These are phyloP conservation scores for Chaetomium sp. DNA, from an alignment of 2,329 filamentous ascomycete genomes.

Conservation along the genomic window DNA sequence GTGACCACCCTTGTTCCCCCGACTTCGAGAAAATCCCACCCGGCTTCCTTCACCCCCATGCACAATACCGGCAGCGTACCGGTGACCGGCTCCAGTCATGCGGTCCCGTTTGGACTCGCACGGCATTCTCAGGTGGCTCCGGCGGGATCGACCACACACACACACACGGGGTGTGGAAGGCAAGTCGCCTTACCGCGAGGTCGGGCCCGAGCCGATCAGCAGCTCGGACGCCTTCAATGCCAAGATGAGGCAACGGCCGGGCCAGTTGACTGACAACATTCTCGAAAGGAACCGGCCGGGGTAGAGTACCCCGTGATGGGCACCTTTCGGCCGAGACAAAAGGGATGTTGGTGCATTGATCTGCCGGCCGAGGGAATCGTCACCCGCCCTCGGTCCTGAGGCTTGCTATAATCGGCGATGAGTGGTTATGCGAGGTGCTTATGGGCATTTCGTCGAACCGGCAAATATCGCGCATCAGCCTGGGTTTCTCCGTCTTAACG, in stretches of 20 bases:
- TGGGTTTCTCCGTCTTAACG: too few species aligned
- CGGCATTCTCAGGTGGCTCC: not conserved
- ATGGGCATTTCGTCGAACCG: too few species aligned
- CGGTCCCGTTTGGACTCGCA: constrained; percentile 1
- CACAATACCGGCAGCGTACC: too few species aligned
- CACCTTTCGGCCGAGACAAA: constrained; percentile 1
- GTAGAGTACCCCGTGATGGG: not conserved
- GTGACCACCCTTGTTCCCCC: too few species aligned
- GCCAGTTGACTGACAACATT: not conserved
- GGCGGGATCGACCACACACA: too few species aligned
- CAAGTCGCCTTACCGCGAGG: not conserved
- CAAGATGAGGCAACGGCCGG: constrained; percentile 8
- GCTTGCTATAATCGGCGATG: too few species aligned
- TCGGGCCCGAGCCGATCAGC: not conserved
- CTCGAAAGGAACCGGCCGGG: not conserved
- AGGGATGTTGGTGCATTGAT: not conserved
- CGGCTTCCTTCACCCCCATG: too few species aligned
- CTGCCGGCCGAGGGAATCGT: not conserved
- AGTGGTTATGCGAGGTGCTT: too few species aligned
- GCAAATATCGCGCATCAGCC: too few species aligned
- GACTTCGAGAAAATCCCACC: too few species aligned
- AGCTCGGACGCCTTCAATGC: constrained; percentile 4
- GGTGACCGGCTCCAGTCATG: not conserved
- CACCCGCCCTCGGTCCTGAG: too few species aligned
- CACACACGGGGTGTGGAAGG: too few species aligned